Percentiles rank a stretch among this genome's conserved stretches.
These are phyloP conservation scores for Trametes elegans DNA, from an alignment of 768 basidiomycete species.

Conservation along the genomic window DNA sequence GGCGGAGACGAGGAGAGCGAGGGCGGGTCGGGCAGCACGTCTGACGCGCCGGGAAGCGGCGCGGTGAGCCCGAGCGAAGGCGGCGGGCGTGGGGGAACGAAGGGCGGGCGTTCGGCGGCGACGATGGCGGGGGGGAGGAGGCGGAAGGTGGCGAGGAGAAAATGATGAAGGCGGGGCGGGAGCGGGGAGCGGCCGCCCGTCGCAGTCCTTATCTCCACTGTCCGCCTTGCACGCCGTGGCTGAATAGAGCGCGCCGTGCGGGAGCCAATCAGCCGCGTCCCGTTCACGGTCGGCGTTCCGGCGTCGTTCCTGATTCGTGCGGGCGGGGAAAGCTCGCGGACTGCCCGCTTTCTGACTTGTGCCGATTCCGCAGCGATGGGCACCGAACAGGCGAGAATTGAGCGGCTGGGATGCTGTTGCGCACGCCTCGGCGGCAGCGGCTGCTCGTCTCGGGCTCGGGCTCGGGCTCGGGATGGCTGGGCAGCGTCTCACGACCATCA, in stretches of 20 bases:
- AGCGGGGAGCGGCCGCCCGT: constrained; percentile 7
- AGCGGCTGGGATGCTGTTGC: too few species aligned
- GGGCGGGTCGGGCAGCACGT: constrained; percentile 41
- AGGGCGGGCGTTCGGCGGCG: constrained; percentile 36
- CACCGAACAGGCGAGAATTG: not conserved
- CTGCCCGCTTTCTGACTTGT: too few species aligned
- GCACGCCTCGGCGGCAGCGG: too few species aligned
- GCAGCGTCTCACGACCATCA: too few species aligned
- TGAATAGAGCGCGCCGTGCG: constrained; percentile 4
- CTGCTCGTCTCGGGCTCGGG: too few species aligned
- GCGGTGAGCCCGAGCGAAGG: constrained; percentile 35
- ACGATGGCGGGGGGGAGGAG: constrained; percentile 62
- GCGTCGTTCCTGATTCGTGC: constrained; percentile 4
- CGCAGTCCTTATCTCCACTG: not conserved
- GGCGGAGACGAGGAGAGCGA: constrained; percentile 35
- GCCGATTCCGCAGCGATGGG: not conserved
- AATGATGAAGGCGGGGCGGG: constrained; percentile 31
- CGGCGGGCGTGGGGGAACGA: constrained; percentile 25
- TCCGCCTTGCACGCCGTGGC: not conserved
- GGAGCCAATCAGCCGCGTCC: constrained; percentile 1
- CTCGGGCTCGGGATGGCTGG: too few species aligned
- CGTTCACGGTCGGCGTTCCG: constrained; percentile 7
- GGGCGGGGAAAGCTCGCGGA: constrained; percentile 6
- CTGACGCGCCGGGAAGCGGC: constrained; percentile 45
- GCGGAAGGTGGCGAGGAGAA: constrained; percentile 54